Evolutionary conservation across 495 filamentous ascomycete species (phyloP), one percentile per base, ranked within the genome.

Genomic region (Hyaloscypha variabilis): DNA sequence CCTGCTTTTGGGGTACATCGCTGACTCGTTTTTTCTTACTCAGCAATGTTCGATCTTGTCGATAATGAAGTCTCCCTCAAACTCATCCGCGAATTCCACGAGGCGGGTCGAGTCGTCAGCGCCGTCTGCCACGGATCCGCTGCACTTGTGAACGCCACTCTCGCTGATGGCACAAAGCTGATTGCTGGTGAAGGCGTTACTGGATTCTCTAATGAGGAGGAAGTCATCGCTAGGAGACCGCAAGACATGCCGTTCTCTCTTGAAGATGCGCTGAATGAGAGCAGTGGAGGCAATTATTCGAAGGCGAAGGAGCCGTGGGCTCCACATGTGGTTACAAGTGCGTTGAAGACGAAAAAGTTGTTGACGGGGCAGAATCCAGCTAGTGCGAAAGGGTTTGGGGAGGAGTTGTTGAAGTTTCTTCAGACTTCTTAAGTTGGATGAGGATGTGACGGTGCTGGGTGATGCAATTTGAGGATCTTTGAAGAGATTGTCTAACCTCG

Each of bases 351-450:
- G 70, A n/a, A n/a, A n/a, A n/a, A n/a, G n/a, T 63, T 92, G 63
- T 87, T 92, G 63, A 92, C 89, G 5, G 90, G 90, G 0, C 89
- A 92, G 79, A 93, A 93, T 69, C 90, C 90, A 19, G 83, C 81
- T 8, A 88, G 85, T 72, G 89, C 87, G 13, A 78, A 78, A 31
- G 71, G 0, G n/a, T 77, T 92, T 46, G 89, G 49, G 4, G 56
- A 60, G 21, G 62, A 53, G 34, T 36, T 36, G 31, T 6, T 13
- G 13, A 36, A 5, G 5, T 5, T 5, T 36, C 13, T 36, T 6
- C 31, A 36, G 31, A 36, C 5, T 36, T 36, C 6, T 36, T 13
- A 36, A 36, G 31, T 36, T 36, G 6, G 31, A 36, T 36, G 5
- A n/a, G n/a, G n/a, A n/a, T n/a, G n/a, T n/a, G n/a, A n/a, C n/a